A percentile compares a stretch with the other conserved stretches of the same genome.
Conservation (phyloP, 2,329 filamentous ascomycete species). For the Lasiodiplodia theobromae region DNA sequence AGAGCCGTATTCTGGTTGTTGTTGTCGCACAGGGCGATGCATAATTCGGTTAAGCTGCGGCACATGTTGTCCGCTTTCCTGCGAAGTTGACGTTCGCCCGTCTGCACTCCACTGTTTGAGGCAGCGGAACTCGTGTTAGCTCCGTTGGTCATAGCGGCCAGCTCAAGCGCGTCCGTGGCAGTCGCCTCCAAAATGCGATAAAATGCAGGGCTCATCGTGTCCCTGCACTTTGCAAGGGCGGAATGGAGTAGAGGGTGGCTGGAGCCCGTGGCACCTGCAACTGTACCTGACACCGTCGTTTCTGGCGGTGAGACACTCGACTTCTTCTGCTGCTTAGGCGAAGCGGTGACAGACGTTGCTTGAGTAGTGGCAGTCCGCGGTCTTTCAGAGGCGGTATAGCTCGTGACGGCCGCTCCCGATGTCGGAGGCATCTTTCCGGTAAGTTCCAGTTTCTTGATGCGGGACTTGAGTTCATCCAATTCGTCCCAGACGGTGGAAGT, state of each 20-base stretch:
- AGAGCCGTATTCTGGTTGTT: constrained; percentile 33
- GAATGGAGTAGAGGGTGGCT: constrained; percentile 78
- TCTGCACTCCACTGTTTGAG: constrained; percentile 63
- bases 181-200: constrained; percentile 82
- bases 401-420: constrained; percentile 71
- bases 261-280: constrained; percentile 60
- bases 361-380: constrained; percentile 86
- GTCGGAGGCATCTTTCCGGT: constrained; percentile 87
- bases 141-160: constrained; percentile 73
- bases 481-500: constrained; percentile 98
- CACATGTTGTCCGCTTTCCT: constrained; percentile 94
- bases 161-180: constrained; percentile 78
- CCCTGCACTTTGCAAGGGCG: constrained; percentile 79
- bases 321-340: constrained; percentile 75
- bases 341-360: constrained; percentile 72
- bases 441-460: constrained; percentile 87
- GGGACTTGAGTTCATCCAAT: constrained; percentile 90
- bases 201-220: constrained; percentile 72
- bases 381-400: constrained; percentile 61
- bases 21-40: constrained; percentile 72
- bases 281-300: constrained; percentile 52
- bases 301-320: constrained; percentile 52
- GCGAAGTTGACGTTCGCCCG: constrained; percentile 82
- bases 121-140: constrained; percentile 71
- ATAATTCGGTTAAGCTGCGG: constrained; percentile 89